These are phyloP conservation scores for Chaetomium fimeti DNA, from an alignment of 495 filamentous ascomycete species.

Conservation along the genomic window DNA sequence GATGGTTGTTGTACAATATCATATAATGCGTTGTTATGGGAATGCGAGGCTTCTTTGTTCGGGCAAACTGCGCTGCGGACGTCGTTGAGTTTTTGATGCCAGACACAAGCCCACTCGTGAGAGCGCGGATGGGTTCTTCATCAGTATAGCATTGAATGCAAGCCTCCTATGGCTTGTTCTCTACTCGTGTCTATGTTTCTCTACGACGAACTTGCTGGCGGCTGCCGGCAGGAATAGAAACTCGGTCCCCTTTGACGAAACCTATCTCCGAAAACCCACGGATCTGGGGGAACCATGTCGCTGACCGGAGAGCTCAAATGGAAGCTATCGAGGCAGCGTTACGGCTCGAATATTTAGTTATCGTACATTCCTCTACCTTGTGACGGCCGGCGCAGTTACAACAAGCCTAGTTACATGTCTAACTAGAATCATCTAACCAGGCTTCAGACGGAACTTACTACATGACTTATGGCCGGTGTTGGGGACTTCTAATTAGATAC, in stretches of 20 bases:
- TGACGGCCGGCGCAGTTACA: too few species aligned
- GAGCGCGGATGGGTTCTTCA: too few species aligned
- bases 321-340: not conserved
- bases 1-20: constrained; percentile 17
- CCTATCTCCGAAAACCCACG: not conserved
- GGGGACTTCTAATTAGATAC: too few species aligned
- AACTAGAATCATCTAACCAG: too few species aligned
- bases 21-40: constrained; percentile 10
- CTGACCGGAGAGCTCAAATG: not conserved
- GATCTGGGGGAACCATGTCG: not conserved
- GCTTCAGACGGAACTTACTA: too few species aligned
- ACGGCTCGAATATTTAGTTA: not conserved
- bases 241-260: not conserved
- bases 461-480: too few species aligned
- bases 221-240: not conserved
- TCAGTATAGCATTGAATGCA: too few species aligned
- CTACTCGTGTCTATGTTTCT: not conserved
- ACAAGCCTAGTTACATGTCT: too few species aligned
- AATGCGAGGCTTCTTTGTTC: constrained; percentile 7
- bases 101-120: too few species aligned
- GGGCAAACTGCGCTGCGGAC: too few species aligned
- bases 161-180: too few species aligned
- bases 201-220: not conserved
- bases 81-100: not conserved
- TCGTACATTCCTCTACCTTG: not conserved